A percentile compares a stretch with the other conserved stretches of the same genome.
phyloP scores from a whole-genome alignment of 108 stramenopile genomes.

The Nitzschia sp. region DNA sequence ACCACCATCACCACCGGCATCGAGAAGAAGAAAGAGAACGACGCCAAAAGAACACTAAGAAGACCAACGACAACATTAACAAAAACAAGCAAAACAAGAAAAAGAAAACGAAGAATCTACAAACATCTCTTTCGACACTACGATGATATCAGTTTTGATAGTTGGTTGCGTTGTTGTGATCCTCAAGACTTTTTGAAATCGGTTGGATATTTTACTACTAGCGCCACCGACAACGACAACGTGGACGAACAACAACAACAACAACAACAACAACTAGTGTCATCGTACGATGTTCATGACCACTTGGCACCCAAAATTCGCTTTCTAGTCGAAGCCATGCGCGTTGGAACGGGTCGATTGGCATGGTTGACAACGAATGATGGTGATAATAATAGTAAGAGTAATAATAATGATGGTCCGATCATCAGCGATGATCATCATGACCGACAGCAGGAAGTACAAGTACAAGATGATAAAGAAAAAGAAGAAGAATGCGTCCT shows the following conservation, averaged over 20 bases:
- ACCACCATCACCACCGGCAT: no score
- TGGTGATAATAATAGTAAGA: no score
- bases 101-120: neutral
- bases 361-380: slow-evolving; percentile 8
- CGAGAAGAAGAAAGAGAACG: no score
- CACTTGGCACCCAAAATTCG: slow-evolving; percentile 18
- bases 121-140: slow-evolving; percentile 31
- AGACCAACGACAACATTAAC: no score
- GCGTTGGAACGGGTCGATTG: slow-evolving; percentile 12
- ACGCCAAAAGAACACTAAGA: no score
- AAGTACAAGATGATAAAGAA: neutral
- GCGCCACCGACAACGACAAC: neutral
- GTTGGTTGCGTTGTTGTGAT: slow-evolving; percentile 26
- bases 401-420: no score
- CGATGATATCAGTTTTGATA: slow-evolving; percentile 30
- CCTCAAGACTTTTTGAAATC: slow-evolving; percentile 19
- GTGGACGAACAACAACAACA: neutral
- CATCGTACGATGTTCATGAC: slow-evolving; percentile 10
- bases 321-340: slow-evolving; percentile 11
- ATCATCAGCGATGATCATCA: no score
- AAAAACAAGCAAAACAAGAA: neutral
- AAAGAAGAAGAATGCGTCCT: neutral
- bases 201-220: slow-evolving; percentile 2
- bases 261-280: neutral
- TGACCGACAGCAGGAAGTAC: neutral